Base-by-base conservation (phyloP, 2,329 filamentous ascomycete genomes). In the Penicillium sp. region DNA sequence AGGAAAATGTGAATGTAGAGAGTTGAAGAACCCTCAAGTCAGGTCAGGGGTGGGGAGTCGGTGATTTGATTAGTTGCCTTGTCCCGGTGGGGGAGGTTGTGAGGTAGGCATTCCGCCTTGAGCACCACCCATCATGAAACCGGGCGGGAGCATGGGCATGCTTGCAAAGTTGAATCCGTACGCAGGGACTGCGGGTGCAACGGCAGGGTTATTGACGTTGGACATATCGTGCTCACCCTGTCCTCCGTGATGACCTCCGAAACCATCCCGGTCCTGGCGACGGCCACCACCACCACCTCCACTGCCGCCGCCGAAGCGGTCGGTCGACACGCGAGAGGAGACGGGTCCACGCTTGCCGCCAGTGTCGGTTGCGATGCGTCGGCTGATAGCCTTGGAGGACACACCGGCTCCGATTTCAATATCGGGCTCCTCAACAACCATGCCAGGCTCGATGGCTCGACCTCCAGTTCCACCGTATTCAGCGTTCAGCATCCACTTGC, bases 391-490 rank as follows among this genome's bases (percentile, higher is more conserved):
- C 80, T 99, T 99, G 39, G 92, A 97, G 16, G 92, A 97, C 13
- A 99, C 95, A 52, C 94, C 94, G 16, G 93, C 92, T 49, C 94
- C 94, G 54, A 99, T 99, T 75, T 99, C 94, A 66, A 99, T 99
- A 70, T 99, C 94, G 3, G 94, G 94, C 75, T 99, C 94, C 72
- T 99, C 94, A 23, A 99, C 89, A 6, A 92, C 89, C 77, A 99
- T 85, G 37, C 92, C 92, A 13, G 84, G 80, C 68, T 92, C 88
- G 56, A 99, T 91, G 2, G 86, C 78, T 52, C 84, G 83, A 51
- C 93, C 94, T 52, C 93, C 94, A 58, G 91, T 96, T 51, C 94
- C 94, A 62, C 94, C 94, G 70, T 88, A 96, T 61, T 96, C 91
- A 11, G 94, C 95, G 31, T 87, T 96, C 61, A 96, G 77, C 82